A percentile compares a stretch with the other conserved stretches of the same genome.
These are phyloP conservation scores for Cystoisospora suis DNA, from an alignment of 169 alveolate species.

Conservation along the genomic window DNA sequence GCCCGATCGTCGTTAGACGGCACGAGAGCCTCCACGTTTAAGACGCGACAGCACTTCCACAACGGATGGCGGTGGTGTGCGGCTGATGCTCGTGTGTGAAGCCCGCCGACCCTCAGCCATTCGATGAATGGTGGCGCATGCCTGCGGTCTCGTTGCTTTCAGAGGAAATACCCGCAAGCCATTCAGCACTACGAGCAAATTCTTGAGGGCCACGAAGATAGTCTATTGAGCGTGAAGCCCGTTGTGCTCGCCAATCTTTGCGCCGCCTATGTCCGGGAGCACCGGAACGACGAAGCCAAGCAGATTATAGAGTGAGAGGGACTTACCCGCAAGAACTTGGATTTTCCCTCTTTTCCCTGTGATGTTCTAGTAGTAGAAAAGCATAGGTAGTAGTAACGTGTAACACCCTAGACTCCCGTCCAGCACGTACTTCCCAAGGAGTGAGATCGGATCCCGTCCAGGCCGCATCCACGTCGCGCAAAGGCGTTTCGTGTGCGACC, in stretches of 20 bases:
- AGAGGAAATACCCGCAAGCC: neutral
- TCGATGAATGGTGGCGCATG: no score
- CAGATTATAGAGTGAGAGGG: neutral
- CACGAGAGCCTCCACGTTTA: no score
- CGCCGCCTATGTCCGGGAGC: neutral
- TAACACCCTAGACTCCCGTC: neutral
- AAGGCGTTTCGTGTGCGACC: neutral
- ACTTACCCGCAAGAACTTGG: no score
- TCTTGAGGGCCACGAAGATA: neutral
- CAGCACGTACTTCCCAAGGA: neutral
- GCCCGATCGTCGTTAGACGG: no score
- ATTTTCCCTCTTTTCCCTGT: no score
- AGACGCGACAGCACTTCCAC: no score
- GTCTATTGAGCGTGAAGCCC: neutral
- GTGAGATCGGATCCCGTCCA: neutral
- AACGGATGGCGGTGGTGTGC: no score
- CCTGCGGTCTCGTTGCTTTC: no score
- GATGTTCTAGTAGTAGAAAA: no score
- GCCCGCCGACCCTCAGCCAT: no score
- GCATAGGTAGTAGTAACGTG: no score
- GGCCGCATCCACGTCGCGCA: neutral
- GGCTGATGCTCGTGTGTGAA: no score
- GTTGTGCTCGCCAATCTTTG: conserved; percentile 18
- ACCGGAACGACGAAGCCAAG: neutral
- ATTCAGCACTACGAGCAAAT: neutral